These are phyloP conservation scores for Porogramme epimiltina DNA, from an alignment of 1,284 basidiomycete species.

Conservation along the genomic window DNA sequence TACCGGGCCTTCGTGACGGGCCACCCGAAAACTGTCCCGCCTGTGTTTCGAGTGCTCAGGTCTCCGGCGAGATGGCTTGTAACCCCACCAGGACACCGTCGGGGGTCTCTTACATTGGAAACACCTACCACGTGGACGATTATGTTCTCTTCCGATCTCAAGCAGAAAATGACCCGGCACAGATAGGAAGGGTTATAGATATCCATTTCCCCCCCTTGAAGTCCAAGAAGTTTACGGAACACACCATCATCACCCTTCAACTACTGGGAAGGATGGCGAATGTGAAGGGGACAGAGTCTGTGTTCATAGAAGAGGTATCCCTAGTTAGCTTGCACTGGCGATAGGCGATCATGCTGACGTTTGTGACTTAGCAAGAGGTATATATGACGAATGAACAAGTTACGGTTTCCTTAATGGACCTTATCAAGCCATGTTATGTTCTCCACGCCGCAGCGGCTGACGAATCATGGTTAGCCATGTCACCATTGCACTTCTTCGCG, in stretches of 20 bases:
- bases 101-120: constrained; percentile 44
- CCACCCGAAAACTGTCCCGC: constrained; percentile 54
- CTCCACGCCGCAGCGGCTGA: constrained; percentile 38
- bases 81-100: constrained; percentile 29
- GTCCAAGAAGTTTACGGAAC: no score
- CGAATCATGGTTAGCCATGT: constrained; percentile 50
- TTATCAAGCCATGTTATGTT: constrained; percentile 54
- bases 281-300: no score
- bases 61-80: constrained; percentile 28
- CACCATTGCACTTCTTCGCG: constrained; percentile 59
- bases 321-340: no score
- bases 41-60: constrained; percentile 40
- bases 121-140: constrained; percentile 55
- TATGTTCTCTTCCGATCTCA: constrained; percentile 54
- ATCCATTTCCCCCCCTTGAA: constrained; percentile 2
- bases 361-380: constrained; percentile 47
- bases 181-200: constrained; percentile 38
- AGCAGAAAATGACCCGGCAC: constrained; percentile 34
- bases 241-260: no score
- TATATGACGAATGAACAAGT: constrained; percentile 52
- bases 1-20: background rate
- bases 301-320: no score
- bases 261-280: no score
- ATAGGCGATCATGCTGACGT: no score
- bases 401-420: constrained; percentile 34